Conservation (phyloP, 108 stramenopile genomes). For the Pseudonitzschia pungens region DNA sequence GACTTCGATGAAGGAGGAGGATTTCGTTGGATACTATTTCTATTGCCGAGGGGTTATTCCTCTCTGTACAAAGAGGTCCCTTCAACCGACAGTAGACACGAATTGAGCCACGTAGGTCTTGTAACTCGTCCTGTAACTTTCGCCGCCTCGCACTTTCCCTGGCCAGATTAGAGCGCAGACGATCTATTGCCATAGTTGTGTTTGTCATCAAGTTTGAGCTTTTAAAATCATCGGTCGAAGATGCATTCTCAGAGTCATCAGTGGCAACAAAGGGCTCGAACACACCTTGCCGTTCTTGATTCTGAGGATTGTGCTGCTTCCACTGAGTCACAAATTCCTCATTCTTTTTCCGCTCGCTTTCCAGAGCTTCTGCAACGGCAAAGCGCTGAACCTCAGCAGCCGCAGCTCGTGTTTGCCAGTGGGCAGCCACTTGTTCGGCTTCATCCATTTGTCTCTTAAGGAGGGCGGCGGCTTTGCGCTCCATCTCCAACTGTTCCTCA, state of each 20-base stretch:
- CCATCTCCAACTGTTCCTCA: conserved; percentile 69
- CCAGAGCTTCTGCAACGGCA: conserved; percentile 63
- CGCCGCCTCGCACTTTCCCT: conserved; percentile 68
- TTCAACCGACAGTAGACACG: conserved; percentile 81
- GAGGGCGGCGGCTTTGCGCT: conserved; percentile 53
- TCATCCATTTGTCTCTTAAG: conserved; percentile 75
- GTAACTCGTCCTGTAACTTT: conserved; percentile 73
- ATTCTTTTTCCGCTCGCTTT: conserved; percentile 52
- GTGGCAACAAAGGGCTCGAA: not conserved
- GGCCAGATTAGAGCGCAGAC: conserved; percentile 68
- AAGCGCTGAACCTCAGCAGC: conserved; percentile 81
- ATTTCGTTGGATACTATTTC: conserved; percentile 70
- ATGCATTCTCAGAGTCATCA: not conserved
- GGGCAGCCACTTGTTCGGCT: conserved; percentile 77
- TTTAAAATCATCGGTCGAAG: not conserved
- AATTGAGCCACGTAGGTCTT: conserved; percentile 76
- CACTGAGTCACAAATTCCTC: conserved; percentile 39
- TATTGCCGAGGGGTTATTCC: conserved; percentile 17
- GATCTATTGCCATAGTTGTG: conserved; percentile 41
- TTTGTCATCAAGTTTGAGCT: not conserved
- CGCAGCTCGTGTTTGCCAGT: conserved; percentile 74
- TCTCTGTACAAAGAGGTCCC: not conserved
- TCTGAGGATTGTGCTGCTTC: conserved; percentile 24
- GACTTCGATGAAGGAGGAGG: conserved; percentile 58
- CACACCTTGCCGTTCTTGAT: not conserved